A percentile compares a stretch with the other conserved stretches of the same genome.
Conservation (phyloP, 2,329 filamentous ascomycete species). For the Fusarium sp. region DNA sequence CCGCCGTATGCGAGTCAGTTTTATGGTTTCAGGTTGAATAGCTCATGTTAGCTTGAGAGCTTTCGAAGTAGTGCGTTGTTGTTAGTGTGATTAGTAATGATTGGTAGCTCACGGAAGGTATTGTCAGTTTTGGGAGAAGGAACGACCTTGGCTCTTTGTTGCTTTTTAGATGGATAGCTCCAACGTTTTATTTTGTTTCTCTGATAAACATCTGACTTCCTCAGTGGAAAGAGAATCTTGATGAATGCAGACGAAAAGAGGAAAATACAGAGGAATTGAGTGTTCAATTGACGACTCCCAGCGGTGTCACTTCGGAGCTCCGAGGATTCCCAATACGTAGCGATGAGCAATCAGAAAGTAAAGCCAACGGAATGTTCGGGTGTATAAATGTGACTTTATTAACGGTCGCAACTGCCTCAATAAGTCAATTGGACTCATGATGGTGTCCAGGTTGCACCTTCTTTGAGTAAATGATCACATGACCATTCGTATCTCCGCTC, state of each 20-base stretch:
- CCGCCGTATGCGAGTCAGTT: constrained; percentile 30
- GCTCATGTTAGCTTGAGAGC: constrained; percentile 25
- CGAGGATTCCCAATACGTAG: neutral
- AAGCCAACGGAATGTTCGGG: neutral
- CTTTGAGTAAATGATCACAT: constrained; percentile 8
- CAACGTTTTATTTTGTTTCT: neutral
- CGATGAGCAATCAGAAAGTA: neutral
- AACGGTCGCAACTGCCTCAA: neutral
- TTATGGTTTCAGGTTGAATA: constrained; percentile 25
- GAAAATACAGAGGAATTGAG: neutral
- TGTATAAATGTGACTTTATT: neutral
- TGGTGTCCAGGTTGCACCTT: neutral
- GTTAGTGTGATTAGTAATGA: neutral
- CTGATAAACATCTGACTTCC: neutral
- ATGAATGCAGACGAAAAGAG: neutral
- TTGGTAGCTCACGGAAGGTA: neutral
- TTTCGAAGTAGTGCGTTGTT: neutral
- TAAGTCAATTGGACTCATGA: neutral
- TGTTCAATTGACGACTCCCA: neutral
- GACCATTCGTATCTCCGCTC: constrained; percentile 51
- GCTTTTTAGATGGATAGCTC: neutral
- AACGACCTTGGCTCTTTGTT: neutral
- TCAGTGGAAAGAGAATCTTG: no score
- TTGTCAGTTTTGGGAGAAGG: neutral
- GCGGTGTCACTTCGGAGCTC: neutral